Evolutionary conservation across 345 rosid genomes (phyloP).

Genomic region (Gossypium herbaceum): DNA sequence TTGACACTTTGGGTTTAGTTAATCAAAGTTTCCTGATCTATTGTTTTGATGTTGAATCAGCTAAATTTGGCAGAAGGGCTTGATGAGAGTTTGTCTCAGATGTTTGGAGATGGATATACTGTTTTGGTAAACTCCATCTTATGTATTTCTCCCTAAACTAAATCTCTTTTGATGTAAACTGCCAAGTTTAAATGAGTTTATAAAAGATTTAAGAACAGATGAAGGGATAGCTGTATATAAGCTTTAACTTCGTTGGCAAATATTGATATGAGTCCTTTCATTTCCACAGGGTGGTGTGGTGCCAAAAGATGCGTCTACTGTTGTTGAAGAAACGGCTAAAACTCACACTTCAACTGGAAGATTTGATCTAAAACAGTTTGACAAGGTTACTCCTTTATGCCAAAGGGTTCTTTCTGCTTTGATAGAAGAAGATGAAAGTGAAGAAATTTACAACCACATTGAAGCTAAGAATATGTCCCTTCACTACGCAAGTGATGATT

Average conservation of each 20-base stretch:
- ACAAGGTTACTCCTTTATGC: constrained; percentile 65
- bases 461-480: constrained; percentile 75
- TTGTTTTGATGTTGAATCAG: constrained; percentile 38
- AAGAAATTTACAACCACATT: constrained; percentile 50
- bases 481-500: constrained; percentile 91
- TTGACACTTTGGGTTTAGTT: constrained; percentile 11
- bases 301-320: constrained; percentile 38
- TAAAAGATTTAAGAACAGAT: constrained; percentile 1
- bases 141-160: background rate
- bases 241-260: background rate
- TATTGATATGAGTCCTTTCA: constrained; percentile 15
- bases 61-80: constrained; percentile 66
- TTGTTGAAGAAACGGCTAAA: constrained; percentile 41
- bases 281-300: constrained; percentile 43
- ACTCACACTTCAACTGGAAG: constrained; percentile 41
- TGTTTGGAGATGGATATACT: constrained; percentile 42
- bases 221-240: background rate
- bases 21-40: constrained; percentile 18
- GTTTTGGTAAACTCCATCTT: constrained; percentile 44
- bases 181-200: background rate
- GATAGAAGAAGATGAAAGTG: constrained; percentile 90
- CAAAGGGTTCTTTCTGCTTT: constrained; percentile 88
- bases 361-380: constrained; percentile 49
- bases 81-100: constrained; percentile 57
- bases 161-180: background rate